phyloP scores from a whole-genome alignment of 768 basidiomycete species.

The Daedalea quercina region DNA sequence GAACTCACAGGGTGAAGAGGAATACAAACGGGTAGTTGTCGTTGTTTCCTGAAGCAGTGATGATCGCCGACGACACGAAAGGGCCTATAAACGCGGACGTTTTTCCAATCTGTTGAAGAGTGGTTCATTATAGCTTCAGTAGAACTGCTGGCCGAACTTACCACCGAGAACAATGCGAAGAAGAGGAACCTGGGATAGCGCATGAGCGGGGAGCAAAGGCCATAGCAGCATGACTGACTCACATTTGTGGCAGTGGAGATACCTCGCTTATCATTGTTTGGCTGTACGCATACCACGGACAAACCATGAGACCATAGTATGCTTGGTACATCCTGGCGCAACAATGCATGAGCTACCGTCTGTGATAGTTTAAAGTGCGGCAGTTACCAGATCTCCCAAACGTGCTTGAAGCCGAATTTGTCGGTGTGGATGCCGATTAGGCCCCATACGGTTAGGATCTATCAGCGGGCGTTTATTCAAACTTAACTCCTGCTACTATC shows the following conservation, averaged over 20 bases:
- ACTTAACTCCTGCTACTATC: background rate
- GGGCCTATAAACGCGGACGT: constrained; percentile 75
- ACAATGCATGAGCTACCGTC: too few relatives aligned
- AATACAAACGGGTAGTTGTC: constrained; percentile 75
- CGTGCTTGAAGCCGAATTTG: constrained; percentile 76
- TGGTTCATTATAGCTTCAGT: background rate
- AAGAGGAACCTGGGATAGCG: constrained; percentile 49
- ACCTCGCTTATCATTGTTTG: constrained; percentile 83
- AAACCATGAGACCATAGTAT: constrained; percentile 67
- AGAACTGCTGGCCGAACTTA: constrained; percentile 19
- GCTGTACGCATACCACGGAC: constrained; percentile 78
- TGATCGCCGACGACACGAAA: constrained; percentile 69
- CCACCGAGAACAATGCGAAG: constrained; percentile 70
- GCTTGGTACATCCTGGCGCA: constrained; percentile 55
- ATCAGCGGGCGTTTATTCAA: too few relatives aligned
- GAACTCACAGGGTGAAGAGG: constrained; percentile 58
- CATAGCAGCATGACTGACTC: constrained; percentile 9
- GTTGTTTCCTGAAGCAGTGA: constrained; percentile 59
- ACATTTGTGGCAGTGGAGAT: constrained; percentile 67
- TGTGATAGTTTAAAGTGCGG: background rate
- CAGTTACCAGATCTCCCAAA: constrained; percentile 70
- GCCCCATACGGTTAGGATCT: constrained; percentile 65
- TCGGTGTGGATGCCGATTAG: constrained; percentile 70
- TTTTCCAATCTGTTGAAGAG: constrained; percentile 48
- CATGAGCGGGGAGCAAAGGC: background rate